Evolutionary conservation across 257 asterid species (phyloP), one percentile per base, ranked within the genome.

Genomic region (Solanum dulcamara): DNA sequence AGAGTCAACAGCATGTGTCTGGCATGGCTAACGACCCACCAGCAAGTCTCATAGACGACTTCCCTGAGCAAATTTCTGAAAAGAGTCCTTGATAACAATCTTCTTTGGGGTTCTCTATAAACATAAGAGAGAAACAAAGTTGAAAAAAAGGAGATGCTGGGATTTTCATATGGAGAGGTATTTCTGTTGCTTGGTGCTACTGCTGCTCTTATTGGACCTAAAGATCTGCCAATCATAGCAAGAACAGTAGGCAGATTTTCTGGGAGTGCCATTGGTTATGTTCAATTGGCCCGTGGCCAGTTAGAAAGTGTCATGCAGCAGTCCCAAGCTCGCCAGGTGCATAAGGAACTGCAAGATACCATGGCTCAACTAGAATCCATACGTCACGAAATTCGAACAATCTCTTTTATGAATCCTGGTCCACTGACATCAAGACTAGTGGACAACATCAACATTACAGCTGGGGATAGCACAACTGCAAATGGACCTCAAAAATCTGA

Each of bases 271-370:
- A 92, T 94, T 53, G 98, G 97, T 48, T 91, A 94, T 88, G 97
- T 93, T 88, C 99, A 93, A 85, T 15, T 94, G 85, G 97, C 96
- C 26, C 98, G 98, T 13, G 98, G 97, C 60, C 98, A 94, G 81
- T 94, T 96, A 33, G 97, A 93, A 37, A 89, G 87, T 81, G 89
- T 96, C 88, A 91, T 93, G 98, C 98, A 96, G 87, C 94, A 94
- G 87, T 85, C 98, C 40, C 98, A 94, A 92, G 97, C 95, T 89
- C 92, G 88, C 79, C 96, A 94, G 97, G 94, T 96, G 70, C 97
- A 94, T 87, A 96, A 94, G 87, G 98, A 96, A 89, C 87, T 94
- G 87, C 98, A 94, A 92, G 99, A 96, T 68, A 87, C 97, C 83
- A 91, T 93, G 90, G 94, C 99, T 68, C 98, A 96, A 85, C 66